Percentiles rank a stretch among this genome's conserved stretches.
Conservation (phyloP, 805 yeast genomes). For the Metschnikowia lachancei region DNA sequence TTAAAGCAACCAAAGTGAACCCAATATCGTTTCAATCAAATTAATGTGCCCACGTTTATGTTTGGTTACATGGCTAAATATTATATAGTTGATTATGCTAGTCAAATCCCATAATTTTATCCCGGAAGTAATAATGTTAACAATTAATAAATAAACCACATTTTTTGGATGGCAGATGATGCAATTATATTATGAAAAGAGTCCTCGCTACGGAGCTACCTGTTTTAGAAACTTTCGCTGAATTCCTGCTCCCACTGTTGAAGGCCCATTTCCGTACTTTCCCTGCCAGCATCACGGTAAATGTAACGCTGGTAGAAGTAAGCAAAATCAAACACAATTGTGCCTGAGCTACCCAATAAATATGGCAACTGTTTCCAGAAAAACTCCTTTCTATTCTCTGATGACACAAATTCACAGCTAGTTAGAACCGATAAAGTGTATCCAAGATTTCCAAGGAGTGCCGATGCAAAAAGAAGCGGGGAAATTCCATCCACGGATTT, state of each 20-base stretch:
- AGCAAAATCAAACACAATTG: constrained; percentile 69
- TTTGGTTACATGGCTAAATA: no score
- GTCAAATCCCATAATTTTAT: no score
- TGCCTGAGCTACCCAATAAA: constrained; percentile 81
- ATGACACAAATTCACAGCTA: constrained; percentile 49
- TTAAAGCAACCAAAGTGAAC: no score
- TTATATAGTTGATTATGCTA: no score
- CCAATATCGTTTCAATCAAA: no score
- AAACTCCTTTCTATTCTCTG: constrained; percentile 42
- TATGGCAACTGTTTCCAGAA: constrained; percentile 74
- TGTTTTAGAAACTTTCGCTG: not conserved
- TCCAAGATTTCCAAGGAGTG: constrained; percentile 72
- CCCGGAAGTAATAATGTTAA: no score
- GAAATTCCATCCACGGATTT: constrained; percentile 87
- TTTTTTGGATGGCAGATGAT: no score
- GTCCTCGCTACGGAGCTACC: no score
- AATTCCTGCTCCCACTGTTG: constrained; percentile 9
- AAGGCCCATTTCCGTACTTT: constrained; percentile 13
- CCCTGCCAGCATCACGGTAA: constrained; percentile 21
- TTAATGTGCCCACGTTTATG: no score
- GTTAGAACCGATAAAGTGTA: constrained; percentile 74
- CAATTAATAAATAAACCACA: no score
- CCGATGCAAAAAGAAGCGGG: constrained; percentile 73
- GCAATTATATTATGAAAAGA: no score
- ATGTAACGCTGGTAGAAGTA: constrained; percentile 61